phyloP scores from a whole-genome alignment of 2,329 filamentous ascomycete species.

The Ophiostoma himal-ulmi region DNA sequence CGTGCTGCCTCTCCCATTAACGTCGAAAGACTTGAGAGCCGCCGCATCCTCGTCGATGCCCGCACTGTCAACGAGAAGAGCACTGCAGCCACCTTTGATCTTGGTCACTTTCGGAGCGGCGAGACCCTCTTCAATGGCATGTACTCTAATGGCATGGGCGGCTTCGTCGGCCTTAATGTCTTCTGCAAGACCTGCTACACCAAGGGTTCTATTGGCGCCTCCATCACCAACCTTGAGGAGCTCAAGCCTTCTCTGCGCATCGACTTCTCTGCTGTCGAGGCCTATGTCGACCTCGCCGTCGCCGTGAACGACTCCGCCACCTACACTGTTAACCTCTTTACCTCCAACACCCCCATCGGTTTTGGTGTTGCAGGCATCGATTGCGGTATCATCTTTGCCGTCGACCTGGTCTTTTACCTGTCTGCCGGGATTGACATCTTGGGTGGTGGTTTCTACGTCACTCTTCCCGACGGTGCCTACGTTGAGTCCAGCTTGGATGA shows the following conservation, averaged over 20 bases:
- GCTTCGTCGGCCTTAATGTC: constrained; percentile 31
- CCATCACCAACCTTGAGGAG: constrained; percentile 38
- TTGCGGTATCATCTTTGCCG: constrained; percentile 43
- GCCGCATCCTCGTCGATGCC: neutral
- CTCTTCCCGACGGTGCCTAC: constrained; percentile 42
- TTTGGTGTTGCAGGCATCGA: constrained; percentile 40
- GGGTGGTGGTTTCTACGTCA: constrained; percentile 46
- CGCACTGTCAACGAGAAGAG: constrained; percentile 25
- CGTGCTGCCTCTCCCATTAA: constrained; percentile 17
- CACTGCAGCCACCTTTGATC: constrained; percentile 22
- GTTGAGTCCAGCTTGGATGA: constrained; percentile 40
- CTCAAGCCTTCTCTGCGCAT: constrained; percentile 39
- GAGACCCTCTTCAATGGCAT: constrained; percentile 23
- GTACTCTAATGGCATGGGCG: constrained; percentile 14
- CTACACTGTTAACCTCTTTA: constrained; percentile 48
- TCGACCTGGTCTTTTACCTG: constrained; percentile 48
- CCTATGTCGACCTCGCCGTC: constrained; percentile 47
- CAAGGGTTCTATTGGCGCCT: constrained; percentile 43
- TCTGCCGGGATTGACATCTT: constrained; percentile 46
- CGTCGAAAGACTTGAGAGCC: neutral
- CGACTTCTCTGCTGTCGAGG: constrained; percentile 45
- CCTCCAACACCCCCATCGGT: constrained; percentile 40
- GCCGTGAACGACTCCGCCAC: constrained; percentile 41
- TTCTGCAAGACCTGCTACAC: constrained; percentile 46
- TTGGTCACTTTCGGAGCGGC: constrained; percentile 26